phyloP scores from a whole-genome alignment of 2,329 filamentous ascomycete species.

The Cytospora leucostoma region DNA sequence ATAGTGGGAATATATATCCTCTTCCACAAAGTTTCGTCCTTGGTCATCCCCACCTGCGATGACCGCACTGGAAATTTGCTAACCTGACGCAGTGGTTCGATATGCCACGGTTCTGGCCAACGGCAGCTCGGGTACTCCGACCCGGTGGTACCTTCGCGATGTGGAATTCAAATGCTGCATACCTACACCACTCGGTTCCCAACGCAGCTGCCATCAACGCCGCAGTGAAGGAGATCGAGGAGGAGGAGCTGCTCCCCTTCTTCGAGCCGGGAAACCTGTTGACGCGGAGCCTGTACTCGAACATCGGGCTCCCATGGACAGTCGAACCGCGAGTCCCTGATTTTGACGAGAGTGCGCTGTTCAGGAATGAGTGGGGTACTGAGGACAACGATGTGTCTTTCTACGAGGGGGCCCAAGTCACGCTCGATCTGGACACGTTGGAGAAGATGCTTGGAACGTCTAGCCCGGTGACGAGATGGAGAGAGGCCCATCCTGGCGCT shows the following conservation, averaged over 20 bases:
- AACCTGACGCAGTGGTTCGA: slow-evolving; percentile 50
- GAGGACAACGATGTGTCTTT: slow-evolving; percentile 33
- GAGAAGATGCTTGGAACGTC: slow-evolving; percentile 41
- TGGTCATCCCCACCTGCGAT: no score
- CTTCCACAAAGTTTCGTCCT: not conserved
- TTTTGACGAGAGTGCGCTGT: slow-evolving; percentile 44
- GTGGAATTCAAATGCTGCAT: slow-evolving; percentile 43
- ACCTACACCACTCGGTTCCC: slow-evolving; percentile 38
- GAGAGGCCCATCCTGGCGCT: slow-evolving; percentile 45
- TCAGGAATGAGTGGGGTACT: slow-evolving; percentile 45
- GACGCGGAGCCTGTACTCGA: slow-evolving; percentile 42
- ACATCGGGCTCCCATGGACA: slow-evolving; percentile 53
- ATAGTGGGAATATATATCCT: not conserved
- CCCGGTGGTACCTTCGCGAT: slow-evolving; percentile 47
- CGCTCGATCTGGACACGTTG: slow-evolving; percentile 37
- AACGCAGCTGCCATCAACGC: slow-evolving; percentile 46
- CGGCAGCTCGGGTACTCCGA: slow-evolving; percentile 24
- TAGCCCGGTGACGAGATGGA: slow-evolving; percentile 47
- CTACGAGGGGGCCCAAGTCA: slow-evolving; percentile 30
- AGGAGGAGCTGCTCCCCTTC: slow-evolving; percentile 41
- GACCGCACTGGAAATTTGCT: not conserved
- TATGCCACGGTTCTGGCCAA: slow-evolving; percentile 26
- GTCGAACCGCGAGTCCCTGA: slow-evolving; percentile 34
- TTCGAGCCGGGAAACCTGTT: slow-evolving; percentile 46
- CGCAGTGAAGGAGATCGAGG: slow-evolving; percentile 42